phyloP scores from a whole-genome alignment of 2,329 filamentous ascomycete species.

The Pseudonectria foliicola region DNA sequence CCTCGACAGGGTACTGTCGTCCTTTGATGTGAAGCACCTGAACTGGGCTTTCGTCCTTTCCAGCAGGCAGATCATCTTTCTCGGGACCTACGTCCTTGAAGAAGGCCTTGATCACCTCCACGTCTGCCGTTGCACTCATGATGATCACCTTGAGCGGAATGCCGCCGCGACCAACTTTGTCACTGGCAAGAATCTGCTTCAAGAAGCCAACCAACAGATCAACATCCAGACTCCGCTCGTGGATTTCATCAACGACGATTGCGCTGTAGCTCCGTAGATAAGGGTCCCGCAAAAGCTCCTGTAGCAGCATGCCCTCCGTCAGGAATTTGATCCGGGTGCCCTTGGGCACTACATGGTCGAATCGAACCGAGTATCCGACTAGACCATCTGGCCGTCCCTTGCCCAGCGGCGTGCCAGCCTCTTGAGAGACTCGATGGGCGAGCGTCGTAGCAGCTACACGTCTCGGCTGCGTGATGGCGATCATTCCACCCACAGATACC shows the following conservation, averaged over 20 bases:
- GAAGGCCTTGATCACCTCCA: conserved; percentile 69
- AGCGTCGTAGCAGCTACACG: conserved; percentile 90
- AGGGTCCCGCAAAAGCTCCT: conserved; percentile 85
- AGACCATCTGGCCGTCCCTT: conserved; percentile 34
- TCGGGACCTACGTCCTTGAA: conserved; percentile 43
- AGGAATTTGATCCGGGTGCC: conserved; percentile 87
- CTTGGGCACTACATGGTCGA: conserved; percentile 78
- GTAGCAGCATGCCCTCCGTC: conserved; percentile 92
- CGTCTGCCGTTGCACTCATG: conserved; percentile 95
- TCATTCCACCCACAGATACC: conserved; percentile 62
- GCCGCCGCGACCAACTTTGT: conserved; percentile 59
- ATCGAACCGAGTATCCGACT: conserved; percentile 92
- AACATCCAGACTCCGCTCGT: conserved; percentile 91
- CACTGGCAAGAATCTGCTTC: conserved; percentile 62
- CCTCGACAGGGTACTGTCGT: conserved; percentile 77
- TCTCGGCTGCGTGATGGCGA: conserved; percentile 91
- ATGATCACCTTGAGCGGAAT: conserved; percentile 79
- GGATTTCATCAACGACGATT: conserved; percentile 91
- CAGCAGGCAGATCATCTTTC: background rate
- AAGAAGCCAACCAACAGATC: conserved; percentile 86
- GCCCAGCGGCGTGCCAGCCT: conserved; percentile 52
- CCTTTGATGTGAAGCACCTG: conserved; percentile 66
- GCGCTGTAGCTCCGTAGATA: conserved; percentile 79
- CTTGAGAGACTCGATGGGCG: conserved; percentile 78
- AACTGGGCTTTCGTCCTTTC: conserved; percentile 16